Evolutionary conservation across 2,329 filamentous ascomycete genomes (phyloP), one percentile per base, ranked within the genome.

Genomic region (Elsinoe arachidis): DNA sequence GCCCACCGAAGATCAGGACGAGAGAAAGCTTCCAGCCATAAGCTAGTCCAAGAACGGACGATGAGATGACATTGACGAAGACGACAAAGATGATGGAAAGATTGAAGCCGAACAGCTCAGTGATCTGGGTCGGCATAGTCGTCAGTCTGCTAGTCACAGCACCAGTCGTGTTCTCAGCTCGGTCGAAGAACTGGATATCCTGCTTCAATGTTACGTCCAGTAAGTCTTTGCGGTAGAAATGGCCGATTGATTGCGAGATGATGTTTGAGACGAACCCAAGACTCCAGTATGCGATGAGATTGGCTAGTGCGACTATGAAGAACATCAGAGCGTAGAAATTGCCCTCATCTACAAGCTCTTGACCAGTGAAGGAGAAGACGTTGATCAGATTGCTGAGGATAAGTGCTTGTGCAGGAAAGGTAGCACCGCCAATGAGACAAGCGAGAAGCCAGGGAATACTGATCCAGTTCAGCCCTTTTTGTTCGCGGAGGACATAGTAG

Each of bases 101-200:
- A 65, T 86, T 84, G 46, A 79, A 72, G 4, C 81, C 81, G 64
- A 85, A 77, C 5, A 86, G 73, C 67, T 86, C 80, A 66, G 85
- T 80, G 30, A 56, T 56, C 30, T 44, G 30, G 6, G 39, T 56
- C 2, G 41, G 30, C 38, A 37, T 47, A 14, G 54, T 46, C 5
- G 41, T 46, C 11, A 96, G 76, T 73, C 95, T 93, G 0, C 87
- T 89, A 0, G 90, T 96, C 64, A 99, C 76, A 0, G 90, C 87
- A 62, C 93, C 93, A 5, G 90, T 85, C 5, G 87, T 90, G 69
- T 97, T 95, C 70, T 93, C 87, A 61, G 95, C 88, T 44, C 79
- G 80, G 70, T 97, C 93, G 65, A 96, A 99, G 71, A 91, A 97
- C 26, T 84, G 77, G 59, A 97, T 91, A 61, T 97, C 93, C 72